Conservation (phyloP, 805 yeast species). For the Nakazawaea peltata region DNA sequence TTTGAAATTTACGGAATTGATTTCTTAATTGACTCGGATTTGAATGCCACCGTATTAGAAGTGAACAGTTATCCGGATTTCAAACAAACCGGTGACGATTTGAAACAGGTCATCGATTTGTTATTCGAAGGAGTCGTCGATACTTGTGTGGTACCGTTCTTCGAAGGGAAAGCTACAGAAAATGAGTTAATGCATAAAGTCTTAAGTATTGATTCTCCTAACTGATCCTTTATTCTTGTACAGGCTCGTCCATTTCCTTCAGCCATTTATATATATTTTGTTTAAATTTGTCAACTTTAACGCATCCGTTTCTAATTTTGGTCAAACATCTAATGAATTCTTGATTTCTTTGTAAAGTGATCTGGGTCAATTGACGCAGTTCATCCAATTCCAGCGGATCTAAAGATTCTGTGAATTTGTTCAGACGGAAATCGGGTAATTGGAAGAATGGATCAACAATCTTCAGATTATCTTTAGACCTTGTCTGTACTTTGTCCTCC, state of each 20-base stretch:
- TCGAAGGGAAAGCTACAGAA: constrained; percentile 15
- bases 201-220: constrained; percentile 19
- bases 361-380: constrained; percentile 66
- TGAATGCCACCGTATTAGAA: constrained; percentile 60
- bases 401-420: constrained; percentile 41
- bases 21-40: constrained; percentile 58
- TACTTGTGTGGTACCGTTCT: constrained; percentile 42
- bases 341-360: constrained; percentile 72
- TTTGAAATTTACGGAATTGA: constrained; percentile 88
- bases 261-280: constrained; percentile 75
- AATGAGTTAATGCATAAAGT: constrained; percentile 29
- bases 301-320: constrained; percentile 66
- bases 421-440: constrained; percentile 40
- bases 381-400: constrained; percentile 54
- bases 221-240: constrained; percentile 1
- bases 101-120: constrained; percentile 57
- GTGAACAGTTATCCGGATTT: constrained; percentile 95
- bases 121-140: constrained; percentile 53
- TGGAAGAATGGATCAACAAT: constrained; percentile 57
- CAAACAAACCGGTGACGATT: constrained; percentile 82
- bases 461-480: constrained; percentile 11
- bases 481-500: constrained; percentile 8
- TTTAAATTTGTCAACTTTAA: constrained; percentile 71
- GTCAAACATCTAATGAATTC: constrained; percentile 78
- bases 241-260: constrained; percentile 58